phyloP scores from a whole-genome alignment of 495 filamentous ascomycete genomes.

The Immersiella caudata region DNA sequence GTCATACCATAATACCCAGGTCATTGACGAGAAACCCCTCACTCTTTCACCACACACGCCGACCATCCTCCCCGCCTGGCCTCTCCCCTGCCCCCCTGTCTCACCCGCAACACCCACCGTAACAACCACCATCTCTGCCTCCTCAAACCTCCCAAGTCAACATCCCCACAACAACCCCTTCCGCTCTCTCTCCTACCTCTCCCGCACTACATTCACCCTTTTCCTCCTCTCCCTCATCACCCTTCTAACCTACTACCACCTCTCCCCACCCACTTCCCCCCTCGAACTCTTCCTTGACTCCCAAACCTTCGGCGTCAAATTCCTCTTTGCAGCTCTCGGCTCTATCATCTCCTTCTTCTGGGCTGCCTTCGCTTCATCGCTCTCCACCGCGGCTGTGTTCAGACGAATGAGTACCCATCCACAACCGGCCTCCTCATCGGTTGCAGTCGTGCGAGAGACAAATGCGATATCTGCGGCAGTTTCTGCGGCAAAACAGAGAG shows the following conservation, averaged over 20 bases:
- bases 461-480: background rate
- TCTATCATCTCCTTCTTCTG: background rate
- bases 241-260: conserved; percentile 31
- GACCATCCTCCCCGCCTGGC: background rate
- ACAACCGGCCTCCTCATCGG: background rate
- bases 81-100: background rate
- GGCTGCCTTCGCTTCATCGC: background rate
- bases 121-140: conserved; percentile 1
- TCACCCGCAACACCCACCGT: background rate
- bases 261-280: conserved; percentile 5
- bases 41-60: background rate
- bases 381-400: background rate
- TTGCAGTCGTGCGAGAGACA: background rate
- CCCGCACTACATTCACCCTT: conserved; percentile 29
- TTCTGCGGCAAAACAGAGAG: background rate
- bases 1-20: background rate
- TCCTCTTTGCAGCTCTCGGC: background rate
- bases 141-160: background rate
- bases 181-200: conserved; percentile 32
- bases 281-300: background rate
- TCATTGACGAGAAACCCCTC: background rate
- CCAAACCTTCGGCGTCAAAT: background rate
- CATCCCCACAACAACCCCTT: conserved; percentile 28
- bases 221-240: conserved; percentile 29
- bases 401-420: background rate